A percentile compares a stretch with the other conserved stretches of the same genome.
Conservation (phyloP, 148 eudicot genomes). For the Pouteria glomerata region DNA sequence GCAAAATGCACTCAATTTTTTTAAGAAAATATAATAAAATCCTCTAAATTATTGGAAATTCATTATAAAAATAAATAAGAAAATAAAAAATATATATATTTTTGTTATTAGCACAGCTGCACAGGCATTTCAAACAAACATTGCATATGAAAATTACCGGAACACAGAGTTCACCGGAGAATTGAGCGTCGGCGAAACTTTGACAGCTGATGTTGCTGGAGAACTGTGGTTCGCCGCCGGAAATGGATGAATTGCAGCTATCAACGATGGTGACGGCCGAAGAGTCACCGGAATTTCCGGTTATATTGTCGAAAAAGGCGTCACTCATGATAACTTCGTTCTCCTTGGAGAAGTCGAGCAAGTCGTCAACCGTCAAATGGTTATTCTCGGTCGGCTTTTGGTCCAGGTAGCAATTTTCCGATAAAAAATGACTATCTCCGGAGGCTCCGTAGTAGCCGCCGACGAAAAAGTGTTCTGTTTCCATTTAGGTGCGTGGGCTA, state of each 20-base stretch:
- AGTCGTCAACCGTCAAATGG: constrained; percentile 48
- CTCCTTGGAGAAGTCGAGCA: constrained; percentile 64
- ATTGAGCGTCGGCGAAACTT: constrained; percentile 56
- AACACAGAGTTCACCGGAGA: constrained; percentile 76
- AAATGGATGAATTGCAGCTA: constrained; percentile 74
- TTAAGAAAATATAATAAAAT: not conserved
- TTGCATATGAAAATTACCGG: constrained; percentile 49
- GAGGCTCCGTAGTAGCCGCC: constrained; percentile 9
- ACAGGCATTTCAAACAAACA: not conserved
- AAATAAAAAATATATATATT: not conserved
- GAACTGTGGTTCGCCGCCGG: constrained; percentile 38
- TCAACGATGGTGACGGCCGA: constrained; percentile 53
- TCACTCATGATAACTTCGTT: constrained; percentile 67
- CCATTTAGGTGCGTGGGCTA: constrained; percentile 24
- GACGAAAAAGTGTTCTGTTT: constrained; percentile 42
- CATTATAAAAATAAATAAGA: not conserved
- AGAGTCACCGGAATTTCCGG: constrained; percentile 55
- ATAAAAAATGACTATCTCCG: not conserved
- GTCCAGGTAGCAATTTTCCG: not conserved
- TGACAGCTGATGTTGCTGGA: constrained; percentile 32
- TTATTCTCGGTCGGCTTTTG: constrained; percentile 11
- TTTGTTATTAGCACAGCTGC: not conserved
- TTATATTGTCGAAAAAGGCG: constrained; percentile 41
- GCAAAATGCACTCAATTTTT: not conserved
- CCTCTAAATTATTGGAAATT: not conserved